These are phyloP conservation scores for Arabidopsis lyrata DNA, from an alignment of 441 rosid species.

Conservation along the genomic window DNA sequence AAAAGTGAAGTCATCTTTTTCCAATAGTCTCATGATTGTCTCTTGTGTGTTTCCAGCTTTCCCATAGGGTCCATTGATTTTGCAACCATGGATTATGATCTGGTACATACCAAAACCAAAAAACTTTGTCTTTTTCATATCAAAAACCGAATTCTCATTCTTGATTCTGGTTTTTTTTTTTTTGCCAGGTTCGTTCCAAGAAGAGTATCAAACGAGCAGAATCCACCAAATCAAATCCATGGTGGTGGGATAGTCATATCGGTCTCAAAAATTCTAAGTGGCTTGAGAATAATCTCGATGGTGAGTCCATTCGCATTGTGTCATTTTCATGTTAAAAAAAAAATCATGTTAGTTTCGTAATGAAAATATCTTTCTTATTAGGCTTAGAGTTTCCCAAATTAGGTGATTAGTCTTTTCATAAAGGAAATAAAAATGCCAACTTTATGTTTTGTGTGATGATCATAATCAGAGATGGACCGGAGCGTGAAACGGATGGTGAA, in stretches of 20 bases:
- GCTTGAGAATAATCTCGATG: slow-evolving; percentile 59
- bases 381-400: slow-evolving; percentile 14
- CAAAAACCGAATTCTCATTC: slow-evolving; percentile 29
- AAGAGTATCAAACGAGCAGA: slow-evolving; percentile 45
- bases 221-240: slow-evolving; percentile 46
- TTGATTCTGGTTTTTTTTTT: slow-evolving; percentile 30
- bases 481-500: slow-evolving; percentile 54
- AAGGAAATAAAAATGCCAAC: background rate
- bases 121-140: slow-evolving; percentile 16
- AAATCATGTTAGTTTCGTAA: slow-evolving; percentile 9
- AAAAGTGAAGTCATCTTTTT: slow-evolving; percentile 28
- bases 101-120: slow-evolving; percentile 31
- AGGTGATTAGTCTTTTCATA: slow-evolving; percentile 30
- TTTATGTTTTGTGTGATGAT: slow-evolving; percentile 23
- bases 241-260: slow-evolving; percentile 54
- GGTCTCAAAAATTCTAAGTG: slow-evolving; percentile 52
- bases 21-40: slow-evolving; percentile 40
- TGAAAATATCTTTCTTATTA: slow-evolving; percentile 26
- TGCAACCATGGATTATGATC: slow-evolving; percentile 48
- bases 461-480: slow-evolving; percentile 56
- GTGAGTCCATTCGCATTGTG: slow-evolving; percentile 42
- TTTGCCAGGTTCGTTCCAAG: slow-evolving; percentile 44
- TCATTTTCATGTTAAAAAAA: slow-evolving; percentile 5
- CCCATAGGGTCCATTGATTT: slow-evolving; percentile 40
- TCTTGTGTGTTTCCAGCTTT: slow-evolving; percentile 43